phyloP scores from a whole-genome alignment of 78 protist genomes.

The Monocercomonoides exilis region DNA sequence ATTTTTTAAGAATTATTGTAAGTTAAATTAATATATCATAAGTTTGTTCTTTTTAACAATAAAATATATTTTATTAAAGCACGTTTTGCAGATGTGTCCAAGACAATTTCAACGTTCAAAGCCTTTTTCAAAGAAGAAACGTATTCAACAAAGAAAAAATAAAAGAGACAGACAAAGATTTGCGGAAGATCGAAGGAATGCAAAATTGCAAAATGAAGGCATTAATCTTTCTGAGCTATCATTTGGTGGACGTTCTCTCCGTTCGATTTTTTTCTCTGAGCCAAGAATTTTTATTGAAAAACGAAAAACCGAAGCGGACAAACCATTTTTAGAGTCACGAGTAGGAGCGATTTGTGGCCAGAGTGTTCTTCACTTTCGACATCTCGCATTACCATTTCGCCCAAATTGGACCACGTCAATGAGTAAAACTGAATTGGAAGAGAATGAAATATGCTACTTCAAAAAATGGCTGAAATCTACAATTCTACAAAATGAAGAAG shows the following conservation, averaged over 20 bases:
- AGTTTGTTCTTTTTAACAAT: too few relatives aligned
- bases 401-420: neutral
- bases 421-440: neutral
- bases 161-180: too few relatives aligned
- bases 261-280: neutral
- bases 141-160: too few relatives aligned
- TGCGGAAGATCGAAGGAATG: too few relatives aligned
- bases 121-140: too few relatives aligned
- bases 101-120: too few relatives aligned
- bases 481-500: neutral
- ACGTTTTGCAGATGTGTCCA: too few relatives aligned
- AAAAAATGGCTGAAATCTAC: neutral
- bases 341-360: neutral
- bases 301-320: neutral
- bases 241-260: neutral
- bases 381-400: neutral
- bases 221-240: neutral
- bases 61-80: too few relatives aligned
- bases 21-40: too few relatives aligned
- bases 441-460: neutral
- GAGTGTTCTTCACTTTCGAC: neutral
- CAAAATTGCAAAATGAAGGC: too few relatives aligned
- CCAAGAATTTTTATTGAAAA: neutral
- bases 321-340: neutral
- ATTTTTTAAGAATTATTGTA: too few relatives aligned